Percentiles rank a stretch among this genome's conserved stretches.
Conservation (phyloP, 768 basidiomycete genomes). For the Trametes gibbosa region DNA sequence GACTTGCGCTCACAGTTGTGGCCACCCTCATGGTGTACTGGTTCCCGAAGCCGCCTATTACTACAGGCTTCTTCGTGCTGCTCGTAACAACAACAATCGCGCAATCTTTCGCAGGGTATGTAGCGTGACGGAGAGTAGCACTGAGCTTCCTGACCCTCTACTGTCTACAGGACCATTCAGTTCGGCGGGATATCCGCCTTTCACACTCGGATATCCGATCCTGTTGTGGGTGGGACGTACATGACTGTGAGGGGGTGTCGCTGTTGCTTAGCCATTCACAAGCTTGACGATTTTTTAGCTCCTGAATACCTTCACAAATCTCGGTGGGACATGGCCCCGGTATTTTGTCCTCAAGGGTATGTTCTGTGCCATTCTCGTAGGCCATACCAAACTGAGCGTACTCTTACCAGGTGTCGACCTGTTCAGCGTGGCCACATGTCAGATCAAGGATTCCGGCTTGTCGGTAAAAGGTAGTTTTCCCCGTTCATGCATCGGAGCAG, state of each 20-base stretch:
- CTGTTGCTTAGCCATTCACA: neutral
- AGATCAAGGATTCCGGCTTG: slow-evolving; percentile 54
- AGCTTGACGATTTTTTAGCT: slow-evolving; percentile 46
- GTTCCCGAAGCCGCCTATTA: slow-evolving; percentile 79
- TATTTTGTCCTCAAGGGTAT: slow-evolving; percentile 92
- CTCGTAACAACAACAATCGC: slow-evolving; percentile 80
- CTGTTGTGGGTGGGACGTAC: slow-evolving; percentile 96
- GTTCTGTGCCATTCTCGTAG: neutral
- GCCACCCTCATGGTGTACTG: slow-evolving; percentile 76
- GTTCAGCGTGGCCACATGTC: slow-evolving; percentile 83
- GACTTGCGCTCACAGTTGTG: slow-evolving; percentile 68
- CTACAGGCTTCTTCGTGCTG: slow-evolving; percentile 73
- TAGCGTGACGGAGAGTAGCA: neutral
- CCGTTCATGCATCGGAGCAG: neutral
- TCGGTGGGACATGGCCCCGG: slow-evolving; percentile 98
- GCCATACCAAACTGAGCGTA: neutral
- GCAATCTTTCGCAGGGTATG: slow-evolving; percentile 73
- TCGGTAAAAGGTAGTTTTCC: slow-evolving; percentile 48
- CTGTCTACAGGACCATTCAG: slow-evolving; percentile 77
- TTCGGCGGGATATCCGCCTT: slow-evolving; percentile 99
- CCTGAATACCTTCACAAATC: slow-evolving; percentile 91
- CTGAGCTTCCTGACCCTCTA: neutral
- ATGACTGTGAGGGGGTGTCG: slow-evolving; percentile 78
- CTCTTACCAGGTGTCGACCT: slow-evolving; percentile 69
- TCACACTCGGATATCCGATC: slow-evolving; percentile 95